Evolutionary conservation across 345 rosid genomes (phyloP).

Genomic region (Ceriops zippeliana): DNA sequence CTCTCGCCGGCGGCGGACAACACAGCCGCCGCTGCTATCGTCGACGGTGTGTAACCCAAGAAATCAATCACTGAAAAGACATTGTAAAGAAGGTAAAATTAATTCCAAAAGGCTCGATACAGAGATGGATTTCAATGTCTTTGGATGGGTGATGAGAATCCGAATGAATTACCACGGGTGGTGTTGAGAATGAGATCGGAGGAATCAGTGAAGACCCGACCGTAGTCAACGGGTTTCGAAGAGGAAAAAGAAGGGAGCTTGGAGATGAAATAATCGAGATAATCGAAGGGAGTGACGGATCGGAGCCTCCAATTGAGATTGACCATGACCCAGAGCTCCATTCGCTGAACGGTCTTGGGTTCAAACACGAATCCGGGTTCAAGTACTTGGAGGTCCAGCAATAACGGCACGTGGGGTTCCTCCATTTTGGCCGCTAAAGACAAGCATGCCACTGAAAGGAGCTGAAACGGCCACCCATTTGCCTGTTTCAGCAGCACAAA

Average conservation of each 20-base stretch:
- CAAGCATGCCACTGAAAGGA: constrained; percentile 59
- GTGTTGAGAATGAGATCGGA: constrained; percentile 56
- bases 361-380: constrained; percentile 54
- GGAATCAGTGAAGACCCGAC: constrained; percentile 31
- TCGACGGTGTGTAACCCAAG: constrained; percentile 46
- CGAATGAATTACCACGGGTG: constrained; percentile 43
- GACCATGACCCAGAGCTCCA: constrained; percentile 57
- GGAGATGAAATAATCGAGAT: constrained; percentile 41
- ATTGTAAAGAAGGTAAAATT: neutral
- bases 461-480: constrained; percentile 60
- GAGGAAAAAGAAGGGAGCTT: constrained; percentile 30
- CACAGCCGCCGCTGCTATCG: constrained; percentile 58
- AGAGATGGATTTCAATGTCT: neutral
- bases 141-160: neutral
- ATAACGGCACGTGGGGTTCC: constrained; percentile 45
- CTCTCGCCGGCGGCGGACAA: constrained; percentile 36
- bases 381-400: constrained; percentile 47
- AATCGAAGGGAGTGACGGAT: constrained; percentile 58
- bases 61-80: constrained; percentile 49
- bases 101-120: neutral
- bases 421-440: constrained; percentile 70
- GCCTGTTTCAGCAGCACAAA: constrained; percentile 1
- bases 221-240: constrained; percentile 2
- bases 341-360: constrained; percentile 48
- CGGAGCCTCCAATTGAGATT: constrained; percentile 51